Conservation (phyloP, 1,284 basidiomycete genomes). For the Ustilago hordei region DNA sequence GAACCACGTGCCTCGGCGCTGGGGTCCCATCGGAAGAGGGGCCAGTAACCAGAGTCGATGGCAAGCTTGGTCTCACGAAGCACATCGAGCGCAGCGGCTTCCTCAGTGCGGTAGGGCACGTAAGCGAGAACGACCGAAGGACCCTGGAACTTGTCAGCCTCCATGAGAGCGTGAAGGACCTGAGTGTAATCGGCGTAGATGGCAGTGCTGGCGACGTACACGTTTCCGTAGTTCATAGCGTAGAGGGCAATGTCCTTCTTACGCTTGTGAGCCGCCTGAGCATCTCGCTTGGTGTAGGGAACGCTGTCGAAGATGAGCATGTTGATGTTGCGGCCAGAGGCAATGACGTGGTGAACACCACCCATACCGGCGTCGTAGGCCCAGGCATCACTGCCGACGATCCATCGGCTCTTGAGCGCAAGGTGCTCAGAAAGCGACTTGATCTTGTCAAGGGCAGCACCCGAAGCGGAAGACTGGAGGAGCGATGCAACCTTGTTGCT, state of each 20-base stretch:
- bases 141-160: slow-evolving; percentile 90
- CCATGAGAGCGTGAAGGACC: slow-evolving; percentile 89
- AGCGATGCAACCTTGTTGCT: slow-evolving; percentile 53
- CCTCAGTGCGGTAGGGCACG: slow-evolving; percentile 83
- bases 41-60: slow-evolving; percentile 97
- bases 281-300: slow-evolving; percentile 80
- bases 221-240: slow-evolving; percentile 97
- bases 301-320: slow-evolving; percentile 93
- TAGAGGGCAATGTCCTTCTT: slow-evolving; percentile 74
- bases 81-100: slow-evolving; percentile 82
- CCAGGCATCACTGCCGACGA: slow-evolving; percentile 97
- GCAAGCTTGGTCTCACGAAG: slow-evolving; percentile 97
- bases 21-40: slow-evolving; percentile 97
- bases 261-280: slow-evolving; percentile 65
- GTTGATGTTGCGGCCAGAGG: slow-evolving; percentile 91
- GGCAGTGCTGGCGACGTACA: slow-evolving; percentile 94
- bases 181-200: slow-evolving; percentile 96
- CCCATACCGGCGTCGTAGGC: slow-evolving; percentile 96
- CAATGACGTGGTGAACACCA: slow-evolving; percentile 92
- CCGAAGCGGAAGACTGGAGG: slow-evolving; percentile 76
- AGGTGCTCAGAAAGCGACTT: slow-evolving; percentile 56
- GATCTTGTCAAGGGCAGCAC: slow-evolving; percentile 51
- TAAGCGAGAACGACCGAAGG: slow-evolving; percentile 95
- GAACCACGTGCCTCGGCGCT: slow-evolving; percentile 80
- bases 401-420: slow-evolving; percentile 77